Base-by-base conservation (phyloP, 805 yeast genomes). In the Teunomyces kruisii region DNA sequence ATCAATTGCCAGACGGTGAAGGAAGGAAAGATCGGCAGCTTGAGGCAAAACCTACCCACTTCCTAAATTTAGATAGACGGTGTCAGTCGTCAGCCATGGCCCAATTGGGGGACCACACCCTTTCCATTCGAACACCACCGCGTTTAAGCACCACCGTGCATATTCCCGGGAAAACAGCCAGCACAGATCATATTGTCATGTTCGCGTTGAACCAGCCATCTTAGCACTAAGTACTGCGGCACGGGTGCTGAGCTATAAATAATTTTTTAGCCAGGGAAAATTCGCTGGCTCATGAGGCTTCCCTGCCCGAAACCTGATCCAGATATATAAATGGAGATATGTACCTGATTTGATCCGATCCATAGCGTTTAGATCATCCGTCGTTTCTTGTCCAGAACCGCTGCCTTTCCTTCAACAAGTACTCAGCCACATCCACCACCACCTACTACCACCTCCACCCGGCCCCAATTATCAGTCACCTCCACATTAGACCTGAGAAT, bases 281-380 rank as follows among this genome's bases (percentile, higher is more conserved):
- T 35, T 35, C 27, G 38, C 38, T 35, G 38, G 38, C 38, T 35
- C 16, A 15, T 32, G 22, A 32, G 17, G 9, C 36, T 32, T 16
- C 36, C 36, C 14, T 35, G 16, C 24, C 26, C 24, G 12, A 35
- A 35, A 17, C 38, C 38, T 35, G 38, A 35, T 35, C 38, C 38
- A 19, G 38, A 35, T 35, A 35, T 35, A 35, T 35, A 35, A 35
- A 35, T 16, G 38, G 22, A 14, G 38, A 13, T 19, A 8, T 13
- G 38, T 35, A 35, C 38, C 28, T 22, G 38, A 35, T 35, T 35
- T 35, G 38, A 35, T 35, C 38, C n/a, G 15, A 17, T 35, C 9
- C 6, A 12, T 8, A 10, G 13, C 14, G 12, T 32, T 19, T 9
- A 12, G n/a, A n/a, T 9, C 28, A 9, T 5, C 5, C 12, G 3